Conservation (phyloP, 202 grass and related monocot species). For the Brachypodium distachyon region DNA sequence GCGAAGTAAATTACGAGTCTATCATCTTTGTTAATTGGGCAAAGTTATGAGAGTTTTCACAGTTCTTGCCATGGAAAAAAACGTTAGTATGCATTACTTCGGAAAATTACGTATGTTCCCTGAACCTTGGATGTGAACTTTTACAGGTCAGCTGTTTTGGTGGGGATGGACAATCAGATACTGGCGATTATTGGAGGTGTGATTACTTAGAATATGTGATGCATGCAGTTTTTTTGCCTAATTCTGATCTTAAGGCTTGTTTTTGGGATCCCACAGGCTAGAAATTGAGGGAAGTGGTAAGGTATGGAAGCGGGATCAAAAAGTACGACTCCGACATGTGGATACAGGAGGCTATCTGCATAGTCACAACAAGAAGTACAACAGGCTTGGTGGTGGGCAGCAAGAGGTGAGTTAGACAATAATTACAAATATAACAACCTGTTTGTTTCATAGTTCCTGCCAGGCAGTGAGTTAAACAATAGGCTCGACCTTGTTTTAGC, state of each 20-base stretch:
- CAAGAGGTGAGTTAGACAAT: constrained; percentile 59
- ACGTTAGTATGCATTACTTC: not conserved
- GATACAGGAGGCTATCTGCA: constrained; percentile 82
- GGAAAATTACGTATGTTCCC: not conserved
- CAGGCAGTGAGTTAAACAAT: not conserved
- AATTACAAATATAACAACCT: not conserved
- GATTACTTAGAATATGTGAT: constrained; percentile 8
- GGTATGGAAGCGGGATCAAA: constrained; percentile 81
- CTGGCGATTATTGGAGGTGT: constrained; percentile 84
- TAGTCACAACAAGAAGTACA: constrained; percentile 89
- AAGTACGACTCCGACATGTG: constrained; percentile 64
- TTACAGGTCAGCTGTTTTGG: constrained; percentile 87
- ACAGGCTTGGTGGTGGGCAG: constrained; percentile 80
- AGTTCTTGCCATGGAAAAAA: not conserved
- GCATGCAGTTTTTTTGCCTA: not conserved
- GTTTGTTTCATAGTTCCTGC: not conserved
- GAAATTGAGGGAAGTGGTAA: constrained; percentile 82
- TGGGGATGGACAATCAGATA: constrained; percentile 60
- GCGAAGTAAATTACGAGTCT: not conserved
- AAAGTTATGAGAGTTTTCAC: not conserved
- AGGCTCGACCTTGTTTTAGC: not conserved
- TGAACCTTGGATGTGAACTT: constrained; percentile 17
- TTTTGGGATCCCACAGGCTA: constrained; percentile 37
- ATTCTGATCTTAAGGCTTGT: not conserved
- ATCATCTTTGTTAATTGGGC: not conserved